Base-by-base conservation (phyloP, 2,329 filamentous ascomycete genomes). In the Fusarium sp. region DNA sequence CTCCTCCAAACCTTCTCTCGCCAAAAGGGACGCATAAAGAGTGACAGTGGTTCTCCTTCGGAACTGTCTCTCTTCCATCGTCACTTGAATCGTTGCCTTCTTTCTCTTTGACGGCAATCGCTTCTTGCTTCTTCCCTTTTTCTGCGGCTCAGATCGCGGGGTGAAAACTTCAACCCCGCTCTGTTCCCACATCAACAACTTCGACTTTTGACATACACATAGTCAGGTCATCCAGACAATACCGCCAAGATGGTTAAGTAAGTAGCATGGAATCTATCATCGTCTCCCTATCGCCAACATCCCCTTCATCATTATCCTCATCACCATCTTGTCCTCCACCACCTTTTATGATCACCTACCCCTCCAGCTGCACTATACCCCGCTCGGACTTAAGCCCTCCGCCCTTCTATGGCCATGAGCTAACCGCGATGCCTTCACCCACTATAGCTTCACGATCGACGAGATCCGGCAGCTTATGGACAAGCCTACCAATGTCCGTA, bases 231-330 rank as follows among this genome's bases (percentile, higher is more conserved):
- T 78, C 79, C 75, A 79, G 83, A 83, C 84, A 92, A 90, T 84
- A 93, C 94, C 93, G 94, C 88, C 92, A 98, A 94, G 85, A 99
- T 99, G 96, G 96, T 99, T 86, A 98, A 98, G 95, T 98, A 93
- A 93, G 95, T 95, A 62, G 62, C 65, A 55, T 61, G 7, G 44
- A 54, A 64, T 61, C 33, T 44, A 57, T 46, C 58, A 42, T 27
- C 33, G 25, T 57, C 15, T 27, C 22, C n/a, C 27, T 47, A 54
- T 49, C 54, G 33, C 20, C 31, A 33, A 44, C 42, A 56, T 53
- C 36, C 36, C 27, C 41, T 42, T 36, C 47, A 14, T 27, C 61
- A 61, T 62, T 46, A 49, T 4, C 64, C 36, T 74, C 63, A 39
- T n/a, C 39, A 38, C 39, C 39, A 47, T 49, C 54, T 36, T 35